Evolutionary conservation across 352 stramenopile species (phyloP), one percentile per base, ranked within the genome.

Genomic region (Globisporangium okanoganense): DNA sequence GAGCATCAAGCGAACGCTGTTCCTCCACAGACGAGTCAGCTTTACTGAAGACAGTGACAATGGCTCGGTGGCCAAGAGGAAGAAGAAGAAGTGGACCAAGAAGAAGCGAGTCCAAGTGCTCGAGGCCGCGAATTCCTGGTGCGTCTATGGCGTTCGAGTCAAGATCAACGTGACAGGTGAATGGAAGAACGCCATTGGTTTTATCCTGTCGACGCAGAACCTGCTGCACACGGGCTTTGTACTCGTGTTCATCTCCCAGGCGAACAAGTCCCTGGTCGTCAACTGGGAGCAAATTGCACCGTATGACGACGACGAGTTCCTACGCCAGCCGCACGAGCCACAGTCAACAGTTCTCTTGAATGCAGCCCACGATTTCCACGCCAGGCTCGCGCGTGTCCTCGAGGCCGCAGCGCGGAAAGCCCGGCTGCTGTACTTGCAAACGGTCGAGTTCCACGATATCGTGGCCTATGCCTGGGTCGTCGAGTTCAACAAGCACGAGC

Each of bases 371-470:
- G 76, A 87, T 38, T 79, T 85, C 45, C 73, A 62, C 22, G 62
- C 52, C 0, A 84, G 75, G 49, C 48, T 89, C 5, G 69, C 66
- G 2, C 48, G 40, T 3, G 64, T 83, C 10, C 38, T 79, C 18
- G 71, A 84, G 2, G 38, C 18, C 16, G 56, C 69, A 22, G 56
- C 70, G 3, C 71, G 78, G 2, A 67, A 62, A n/a, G 76, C 78
- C 33, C 71, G 67, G 13, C 64, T 92, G 41, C 16, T 90, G 50
- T 90, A 88, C 44, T 33, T 90, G 22, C 82, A 92, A 61, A 74
- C 66, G 0, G 72, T 88, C 58, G 82, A 89, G 61, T 92, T 86
- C 54, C 73, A 82, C 22, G 76, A 83, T n/a, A 74, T 92, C 31
- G 59, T 67, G n/a, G 75, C 81, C 27, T 85, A 81, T 45, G 79